Percentiles rank a stretch among this genome's conserved stretches.
Evolutionary conservation across 352 stramenopile genomes (phyloP).

Genomic region (Pythium chondricola): DNA sequence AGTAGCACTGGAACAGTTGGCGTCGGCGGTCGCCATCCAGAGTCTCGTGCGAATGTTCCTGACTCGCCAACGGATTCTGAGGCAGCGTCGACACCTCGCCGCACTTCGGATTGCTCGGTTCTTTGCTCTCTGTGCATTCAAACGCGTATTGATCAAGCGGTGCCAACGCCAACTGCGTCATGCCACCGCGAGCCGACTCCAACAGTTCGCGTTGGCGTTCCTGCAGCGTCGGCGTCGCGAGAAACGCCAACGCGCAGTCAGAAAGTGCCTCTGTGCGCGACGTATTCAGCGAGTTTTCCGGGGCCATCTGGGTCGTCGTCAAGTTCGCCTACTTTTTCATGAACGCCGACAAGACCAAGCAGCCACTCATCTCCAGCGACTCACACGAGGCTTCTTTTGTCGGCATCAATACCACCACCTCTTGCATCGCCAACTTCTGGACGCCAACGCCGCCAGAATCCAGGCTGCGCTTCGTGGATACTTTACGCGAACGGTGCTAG

Average conservation of each 20-base stretch:
- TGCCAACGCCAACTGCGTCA: slow-evolving; percentile 6
- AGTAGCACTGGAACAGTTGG: slow-evolving; percentile 17
- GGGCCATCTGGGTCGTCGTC: slow-evolving; percentile 22
- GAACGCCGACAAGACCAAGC: not conserved
- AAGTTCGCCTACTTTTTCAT: not conserved
- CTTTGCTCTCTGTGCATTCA: slow-evolving; percentile 21
- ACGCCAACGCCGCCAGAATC: slow-evolving; percentile 1
- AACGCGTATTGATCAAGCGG: slow-evolving; percentile 10
- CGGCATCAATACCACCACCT: slow-evolving; percentile 8
- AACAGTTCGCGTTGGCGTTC: slow-evolving; percentile 27
- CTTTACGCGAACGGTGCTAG: slow-evolving; percentile 4
- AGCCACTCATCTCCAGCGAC: slow-evolving; percentile 20
- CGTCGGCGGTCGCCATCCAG: slow-evolving; percentile 36
- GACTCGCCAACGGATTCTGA: slow-evolving; percentile 1
- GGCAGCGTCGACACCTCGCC: slow-evolving; percentile 23
- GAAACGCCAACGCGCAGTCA: slow-evolving; percentile 7
- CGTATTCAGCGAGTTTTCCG: slow-evolving; percentile 40
- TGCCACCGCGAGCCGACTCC: slow-evolving; percentile 25
- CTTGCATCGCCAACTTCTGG: not conserved
- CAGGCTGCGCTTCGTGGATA: slow-evolving; percentile 28
- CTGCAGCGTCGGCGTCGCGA: slow-evolving; percentile 4
- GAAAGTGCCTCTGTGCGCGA: slow-evolving; percentile 30
- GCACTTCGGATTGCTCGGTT: slow-evolving; percentile 26
- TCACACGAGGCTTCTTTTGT: slow-evolving; percentile 16
- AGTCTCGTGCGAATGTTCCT: slow-evolving; percentile 23